Evolutionary conservation across 495 filamentous ascomycete genomes (phyloP).

Genomic region (Usnea hakonensis): DNA sequence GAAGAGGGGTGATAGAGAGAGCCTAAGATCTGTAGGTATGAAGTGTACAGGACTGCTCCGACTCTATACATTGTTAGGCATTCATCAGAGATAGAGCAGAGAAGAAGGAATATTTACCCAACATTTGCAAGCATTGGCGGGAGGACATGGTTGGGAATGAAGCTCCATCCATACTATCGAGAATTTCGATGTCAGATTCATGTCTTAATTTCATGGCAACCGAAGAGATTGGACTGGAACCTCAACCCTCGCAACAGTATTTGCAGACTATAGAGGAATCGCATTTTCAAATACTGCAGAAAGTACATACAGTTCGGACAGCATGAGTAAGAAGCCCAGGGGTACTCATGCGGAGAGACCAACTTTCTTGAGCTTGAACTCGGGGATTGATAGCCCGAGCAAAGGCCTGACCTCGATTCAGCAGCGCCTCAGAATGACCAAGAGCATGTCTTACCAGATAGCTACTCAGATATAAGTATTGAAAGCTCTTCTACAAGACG

Average conservation of each 20-base stretch:
- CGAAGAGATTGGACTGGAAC: neutral
- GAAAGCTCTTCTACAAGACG: conserved; percentile 29
- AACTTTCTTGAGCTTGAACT: conserved; percentile 45
- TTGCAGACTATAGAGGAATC: neutral
- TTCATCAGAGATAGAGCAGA: neutral
- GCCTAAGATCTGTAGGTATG: conserved; percentile 74
- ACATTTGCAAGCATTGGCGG: conserved; percentile 83
- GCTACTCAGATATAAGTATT: conserved; percentile 33
- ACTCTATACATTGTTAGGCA: conserved; percentile 40
- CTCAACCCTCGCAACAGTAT: neutral
- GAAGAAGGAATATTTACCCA: conserved; percentile 31
- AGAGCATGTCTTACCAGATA: conserved; percentile 46
- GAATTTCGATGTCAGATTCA: neutral
- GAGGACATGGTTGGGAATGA: conserved; percentile 80
- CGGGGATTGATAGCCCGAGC: conserved; percentile 60
- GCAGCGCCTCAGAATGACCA: conserved; percentile 1
- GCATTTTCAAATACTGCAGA: neutral
- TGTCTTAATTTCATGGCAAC: neutral
- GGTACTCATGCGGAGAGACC: conserved; percentile 67
- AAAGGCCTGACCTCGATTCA: conserved; percentile 45
- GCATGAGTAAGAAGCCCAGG: conserved; percentile 74
- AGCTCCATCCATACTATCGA: conserved; percentile 62
- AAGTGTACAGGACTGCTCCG: conserved; percentile 79
- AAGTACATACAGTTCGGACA: conserved; percentile 41
- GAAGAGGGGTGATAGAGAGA: conserved; percentile 64